A percentile compares a stretch with the other conserved stretches of the same genome.
Evolutionary conservation across 2,329 filamentous ascomycete genomes (phyloP).

Genomic region (Sphaerulina vaccinii): DNA sequence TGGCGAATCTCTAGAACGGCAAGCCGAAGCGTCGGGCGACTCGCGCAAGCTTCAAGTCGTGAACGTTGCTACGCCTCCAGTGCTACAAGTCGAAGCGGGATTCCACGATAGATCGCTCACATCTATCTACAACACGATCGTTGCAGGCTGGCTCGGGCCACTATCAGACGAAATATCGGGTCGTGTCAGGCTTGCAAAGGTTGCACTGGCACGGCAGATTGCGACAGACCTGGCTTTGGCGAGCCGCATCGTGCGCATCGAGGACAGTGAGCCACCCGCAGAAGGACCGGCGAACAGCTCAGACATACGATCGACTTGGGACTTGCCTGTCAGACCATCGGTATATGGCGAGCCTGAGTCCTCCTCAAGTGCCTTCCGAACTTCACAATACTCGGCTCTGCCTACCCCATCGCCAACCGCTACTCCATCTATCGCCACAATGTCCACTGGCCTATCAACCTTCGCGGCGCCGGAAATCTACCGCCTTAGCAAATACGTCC

Average conservation of each 20-base stretch:
- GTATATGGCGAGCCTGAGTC: not conserved
- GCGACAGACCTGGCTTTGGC: constrained; percentile 42
- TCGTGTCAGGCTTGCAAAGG: constrained; percentile 34
- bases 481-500: constrained; percentile 41
- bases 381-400: constrained; percentile 21
- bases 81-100: not conserved
- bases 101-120: constrained; percentile 3
- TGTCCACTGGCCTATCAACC: constrained; percentile 28
- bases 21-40: not conserved
- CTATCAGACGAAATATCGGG: constrained; percentile 28
- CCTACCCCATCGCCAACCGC: constrained; percentile 36
- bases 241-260: constrained; percentile 25
- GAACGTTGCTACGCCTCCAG: not conserved
- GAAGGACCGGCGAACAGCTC: not conserved
- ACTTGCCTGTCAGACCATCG: constrained; percentile 21
- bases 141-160: constrained; percentile 30
- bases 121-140: constrained; percentile 26
- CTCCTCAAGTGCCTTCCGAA: constrained; percentile 8
- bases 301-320: constrained; percentile 4
- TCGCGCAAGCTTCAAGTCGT: not conserved
- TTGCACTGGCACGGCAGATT: constrained; percentile 28
- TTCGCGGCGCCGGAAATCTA: constrained; percentile 31
- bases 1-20: not conserved
- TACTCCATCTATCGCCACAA: constrained; percentile 34
- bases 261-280: constrained; percentile 4